Conservation (phyloP, 2,329 filamentous ascomycete species). For the Pyrenophora teres region DNA sequence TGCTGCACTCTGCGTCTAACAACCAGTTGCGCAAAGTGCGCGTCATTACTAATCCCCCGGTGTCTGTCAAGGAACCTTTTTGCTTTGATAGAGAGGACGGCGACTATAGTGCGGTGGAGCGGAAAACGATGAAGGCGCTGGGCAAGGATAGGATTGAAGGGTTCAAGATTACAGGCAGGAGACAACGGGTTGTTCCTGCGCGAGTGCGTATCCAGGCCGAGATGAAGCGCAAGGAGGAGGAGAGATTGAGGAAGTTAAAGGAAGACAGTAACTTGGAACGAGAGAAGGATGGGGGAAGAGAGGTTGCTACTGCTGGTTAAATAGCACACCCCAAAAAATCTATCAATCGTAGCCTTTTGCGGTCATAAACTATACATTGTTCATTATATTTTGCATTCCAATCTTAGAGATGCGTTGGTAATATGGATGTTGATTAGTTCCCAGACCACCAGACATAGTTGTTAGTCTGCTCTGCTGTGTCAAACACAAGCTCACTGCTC, state of each 20-base stretch:
- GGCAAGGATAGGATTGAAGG: slow-evolving; percentile 54
- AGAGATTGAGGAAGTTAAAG: slow-evolving; percentile 49
- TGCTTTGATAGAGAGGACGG: slow-evolving; percentile 56
- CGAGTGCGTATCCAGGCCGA: slow-evolving; percentile 54
- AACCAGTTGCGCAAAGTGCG: slow-evolving; percentile 55
- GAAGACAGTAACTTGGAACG: slow-evolving; percentile 18
- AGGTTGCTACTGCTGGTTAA: slow-evolving; percentile 6
- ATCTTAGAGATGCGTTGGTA: neutral
- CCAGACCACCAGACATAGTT: slow-evolving; percentile 55
- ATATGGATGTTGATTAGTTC: slow-evolving; percentile 29
- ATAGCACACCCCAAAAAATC: neutral
- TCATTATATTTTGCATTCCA: neutral
- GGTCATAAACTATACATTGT: neutral
- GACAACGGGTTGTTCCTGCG: slow-evolving; percentile 58
- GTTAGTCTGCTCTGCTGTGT: slow-evolving; percentile 51
- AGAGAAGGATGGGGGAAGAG: neutral
- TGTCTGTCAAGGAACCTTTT: slow-evolving; percentile 59
- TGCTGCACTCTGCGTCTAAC: slow-evolving; percentile 61
- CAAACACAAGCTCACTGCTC: slow-evolving; percentile 49
- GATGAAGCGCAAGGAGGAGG: slow-evolving; percentile 57
- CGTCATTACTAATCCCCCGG: slow-evolving; percentile 62
- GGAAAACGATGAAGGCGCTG: slow-evolving; percentile 58
- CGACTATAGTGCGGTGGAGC: slow-evolving; percentile 61
- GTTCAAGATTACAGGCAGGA: slow-evolving; percentile 58
- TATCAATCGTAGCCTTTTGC: neutral